Conservation (phyloP, 441 rosid species). For the Sinapis alba region DNA sequence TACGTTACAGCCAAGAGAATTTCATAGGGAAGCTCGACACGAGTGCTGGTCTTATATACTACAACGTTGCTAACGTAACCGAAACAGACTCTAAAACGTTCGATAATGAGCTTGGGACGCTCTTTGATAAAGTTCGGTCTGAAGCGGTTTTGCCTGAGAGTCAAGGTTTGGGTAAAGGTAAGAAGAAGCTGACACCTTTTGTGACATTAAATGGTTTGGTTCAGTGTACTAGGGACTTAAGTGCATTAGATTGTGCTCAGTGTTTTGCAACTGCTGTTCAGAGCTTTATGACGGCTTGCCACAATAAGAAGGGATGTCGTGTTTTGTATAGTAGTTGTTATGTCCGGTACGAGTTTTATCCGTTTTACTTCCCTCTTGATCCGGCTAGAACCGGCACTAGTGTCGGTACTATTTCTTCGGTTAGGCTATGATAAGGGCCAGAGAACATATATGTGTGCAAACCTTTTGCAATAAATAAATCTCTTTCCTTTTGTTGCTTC, state of each 20-base stretch:
- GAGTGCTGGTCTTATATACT: conserved; percentile 48
- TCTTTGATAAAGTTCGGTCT: conserved; percentile 51
- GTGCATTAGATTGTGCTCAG: conserved; percentile 64
- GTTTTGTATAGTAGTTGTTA: conserved; percentile 73
- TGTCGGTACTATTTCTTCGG: conserved; percentile 24
- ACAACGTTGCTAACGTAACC: conserved; percentile 58
- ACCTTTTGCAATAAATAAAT: neutral
- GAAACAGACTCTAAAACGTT: conserved; percentile 49
- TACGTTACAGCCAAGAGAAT: conserved; percentile 48
- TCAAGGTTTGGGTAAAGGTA: conserved; percentile 64
- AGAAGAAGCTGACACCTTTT: conserved; percentile 54
- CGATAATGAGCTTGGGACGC: conserved; percentile 50
- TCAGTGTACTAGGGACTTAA: conserved; percentile 71
- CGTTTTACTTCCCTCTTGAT: conserved; percentile 74
- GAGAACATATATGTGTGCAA: neutral
- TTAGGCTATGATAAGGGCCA: conserved; percentile 26
- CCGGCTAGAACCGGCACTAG: conserved; percentile 27
- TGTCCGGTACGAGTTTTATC: conserved; percentile 72
- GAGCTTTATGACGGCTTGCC: conserved; percentile 55
- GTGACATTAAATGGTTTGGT: conserved; percentile 67
- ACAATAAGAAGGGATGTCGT: conserved; percentile 62
- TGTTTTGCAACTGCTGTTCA: conserved; percentile 66
- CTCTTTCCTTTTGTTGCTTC: conserved; percentile 3
- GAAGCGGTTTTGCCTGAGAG: conserved; percentile 52
- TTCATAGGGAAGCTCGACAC: conserved; percentile 67